phyloP scores from a whole-genome alignment of 2,329 filamentous ascomycete species.

The Claviceps citrina region DNA sequence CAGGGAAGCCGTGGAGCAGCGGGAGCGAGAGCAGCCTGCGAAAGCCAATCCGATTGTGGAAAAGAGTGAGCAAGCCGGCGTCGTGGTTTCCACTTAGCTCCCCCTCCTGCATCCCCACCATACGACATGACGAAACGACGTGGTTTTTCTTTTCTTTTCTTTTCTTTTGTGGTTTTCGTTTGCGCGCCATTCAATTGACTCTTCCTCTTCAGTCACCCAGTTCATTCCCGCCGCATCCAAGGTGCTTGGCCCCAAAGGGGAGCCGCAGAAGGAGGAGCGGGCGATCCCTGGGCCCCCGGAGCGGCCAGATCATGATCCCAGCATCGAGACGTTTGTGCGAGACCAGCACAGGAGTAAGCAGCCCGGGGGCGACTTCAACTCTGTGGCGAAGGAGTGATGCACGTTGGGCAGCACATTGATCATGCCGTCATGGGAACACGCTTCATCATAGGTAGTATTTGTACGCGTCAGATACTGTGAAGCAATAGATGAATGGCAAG shows the following conservation, averaged over 20 bases:
- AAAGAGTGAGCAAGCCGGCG: constrained; percentile 30
- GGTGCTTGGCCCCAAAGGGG: constrained; percentile 22
- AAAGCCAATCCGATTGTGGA: constrained; percentile 24
- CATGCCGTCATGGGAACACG: too few species aligned
- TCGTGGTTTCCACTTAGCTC: too few species aligned
- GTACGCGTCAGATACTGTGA: too few species aligned
- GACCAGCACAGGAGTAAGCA: constrained; percentile 35
- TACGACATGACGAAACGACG: too few species aligned
- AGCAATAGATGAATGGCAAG: too few species aligned
- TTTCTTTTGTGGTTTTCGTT: background rate
- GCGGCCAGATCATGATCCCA: constrained; percentile 29
- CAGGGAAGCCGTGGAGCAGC: constrained; percentile 22
- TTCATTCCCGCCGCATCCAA: constrained; percentile 28
- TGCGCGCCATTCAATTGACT: background rate
- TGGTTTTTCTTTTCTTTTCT: background rate
- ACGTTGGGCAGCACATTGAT: too few species aligned
- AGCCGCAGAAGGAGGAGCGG: constrained; percentile 8
- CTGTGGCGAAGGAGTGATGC: constrained; percentile 7
- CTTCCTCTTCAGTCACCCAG: constrained; percentile 21
- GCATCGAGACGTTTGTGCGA: constrained; percentile 37
- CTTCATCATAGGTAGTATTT: too few species aligned
- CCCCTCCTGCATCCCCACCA: too few species aligned
- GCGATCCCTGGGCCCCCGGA: constrained; percentile 23
- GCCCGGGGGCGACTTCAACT: constrained; percentile 11
- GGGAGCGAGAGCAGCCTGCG: constrained; percentile 11